Evolutionary conservation across 192 early-diverging fungal genomes (phyloP).

Genomic region (Thamnidium elegans): DNA sequence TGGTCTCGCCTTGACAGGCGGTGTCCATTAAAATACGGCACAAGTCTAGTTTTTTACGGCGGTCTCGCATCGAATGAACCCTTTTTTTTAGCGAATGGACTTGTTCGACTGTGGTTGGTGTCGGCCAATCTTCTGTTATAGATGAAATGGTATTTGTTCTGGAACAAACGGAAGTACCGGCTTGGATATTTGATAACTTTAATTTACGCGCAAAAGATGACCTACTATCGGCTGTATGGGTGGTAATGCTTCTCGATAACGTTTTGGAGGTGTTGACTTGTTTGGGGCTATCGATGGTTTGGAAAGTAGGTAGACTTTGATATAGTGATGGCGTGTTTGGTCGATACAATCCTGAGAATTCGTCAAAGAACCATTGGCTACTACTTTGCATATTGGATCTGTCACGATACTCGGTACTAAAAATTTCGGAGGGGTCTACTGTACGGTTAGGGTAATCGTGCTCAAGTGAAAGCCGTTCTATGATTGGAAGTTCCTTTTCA

Average conservation of each 20-base stretch:
- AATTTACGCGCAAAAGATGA: background rate
- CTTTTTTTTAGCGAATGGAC: background rate
- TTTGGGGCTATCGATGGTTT: background rate
- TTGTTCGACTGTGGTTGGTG: background rate
- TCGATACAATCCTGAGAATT: conserved; percentile 26
- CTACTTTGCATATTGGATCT: background rate
- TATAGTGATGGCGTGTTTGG: conserved; percentile 7
- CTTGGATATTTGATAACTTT: background rate
- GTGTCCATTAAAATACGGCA: background rate
- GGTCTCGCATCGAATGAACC: background rate
- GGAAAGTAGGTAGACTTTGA: conserved; percentile 4
- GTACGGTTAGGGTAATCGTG: conserved; percentile 6
- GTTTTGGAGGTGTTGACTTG: background rate
- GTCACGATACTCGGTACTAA: conserved; percentile 18
- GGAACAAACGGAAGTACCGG: background rate
- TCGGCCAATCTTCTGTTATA: background rate
- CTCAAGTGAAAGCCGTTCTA: background rate
- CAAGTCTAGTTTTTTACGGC: background rate
- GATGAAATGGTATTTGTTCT: background rate
- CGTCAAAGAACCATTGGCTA: conserved; percentile 30
- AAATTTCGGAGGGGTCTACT: background rate
- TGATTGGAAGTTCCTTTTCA: no score
- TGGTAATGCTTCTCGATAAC: background rate
- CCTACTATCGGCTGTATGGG: background rate
- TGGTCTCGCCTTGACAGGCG: background rate